Conservation (phyloP, 106 monocot species). For the Hemerocallis citrina region DNA sequence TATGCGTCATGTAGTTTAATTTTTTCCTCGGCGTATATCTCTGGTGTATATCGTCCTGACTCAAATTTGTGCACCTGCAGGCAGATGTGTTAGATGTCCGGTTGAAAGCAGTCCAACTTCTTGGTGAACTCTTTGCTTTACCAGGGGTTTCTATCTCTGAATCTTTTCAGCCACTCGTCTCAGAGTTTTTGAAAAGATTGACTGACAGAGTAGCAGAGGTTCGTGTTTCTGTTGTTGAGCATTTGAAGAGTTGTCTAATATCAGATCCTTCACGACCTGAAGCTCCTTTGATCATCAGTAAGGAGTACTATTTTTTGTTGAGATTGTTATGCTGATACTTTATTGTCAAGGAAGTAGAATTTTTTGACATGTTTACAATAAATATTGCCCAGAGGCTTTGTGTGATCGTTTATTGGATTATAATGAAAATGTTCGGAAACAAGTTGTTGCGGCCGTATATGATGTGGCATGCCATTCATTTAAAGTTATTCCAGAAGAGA, state of each 20-base stretch:
- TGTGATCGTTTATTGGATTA: slow-evolving; percentile 82
- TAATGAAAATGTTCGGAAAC: slow-evolving; percentile 91
- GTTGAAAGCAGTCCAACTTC: slow-evolving; percentile 70
- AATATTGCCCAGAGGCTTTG: slow-evolving; percentile 53
- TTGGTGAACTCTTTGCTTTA: slow-evolving; percentile 80
- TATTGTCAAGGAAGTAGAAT: too few species aligned
- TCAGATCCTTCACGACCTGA: slow-evolving; percentile 69
- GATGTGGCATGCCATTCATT: slow-evolving; percentile 61
- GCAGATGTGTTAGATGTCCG: slow-evolving; percentile 77
- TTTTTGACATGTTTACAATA: slow-evolving; percentile 5
- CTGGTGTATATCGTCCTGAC: too few species aligned
- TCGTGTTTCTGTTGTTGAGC: slow-evolving; percentile 70
- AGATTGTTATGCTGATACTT: background rate
- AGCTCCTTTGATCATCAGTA: slow-evolving; percentile 85
- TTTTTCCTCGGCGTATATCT: too few species aligned
- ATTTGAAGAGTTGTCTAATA: slow-evolving; percentile 76
- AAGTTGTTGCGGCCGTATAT: slow-evolving; percentile 78
- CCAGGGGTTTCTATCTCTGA: slow-evolving; percentile 56
- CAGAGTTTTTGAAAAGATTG: slow-evolving; percentile 86
- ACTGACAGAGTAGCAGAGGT: slow-evolving; percentile 80
- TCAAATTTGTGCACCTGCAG: slow-evolving; percentile 33
- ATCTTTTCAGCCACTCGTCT: slow-evolving; percentile 75
- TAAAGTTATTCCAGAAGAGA: slow-evolving; percentile 49
- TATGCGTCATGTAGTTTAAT: too few species aligned
- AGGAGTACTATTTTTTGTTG: slow-evolving; percentile 15